Evolutionary conservation across 106 monocot genomes (phyloP).

Genomic region (Platanthera zijinensis): DNA sequence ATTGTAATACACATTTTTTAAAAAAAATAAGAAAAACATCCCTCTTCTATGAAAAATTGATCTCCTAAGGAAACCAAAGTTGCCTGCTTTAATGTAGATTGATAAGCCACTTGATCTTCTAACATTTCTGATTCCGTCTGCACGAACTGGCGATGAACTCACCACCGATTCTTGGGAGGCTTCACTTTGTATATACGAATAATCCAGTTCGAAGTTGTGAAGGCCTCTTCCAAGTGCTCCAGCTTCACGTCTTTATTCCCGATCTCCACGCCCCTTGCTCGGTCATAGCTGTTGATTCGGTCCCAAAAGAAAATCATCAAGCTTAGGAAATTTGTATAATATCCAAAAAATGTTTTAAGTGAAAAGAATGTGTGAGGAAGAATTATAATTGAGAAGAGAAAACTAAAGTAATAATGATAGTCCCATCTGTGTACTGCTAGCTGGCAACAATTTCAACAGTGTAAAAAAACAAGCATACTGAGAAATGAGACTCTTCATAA

Average conservation of each 20-base stretch:
- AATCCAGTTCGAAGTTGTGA: conserved; percentile 79
- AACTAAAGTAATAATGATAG: neutral
- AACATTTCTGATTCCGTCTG: neutral
- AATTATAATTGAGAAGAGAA: neutral
- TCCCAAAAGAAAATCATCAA: neutral
- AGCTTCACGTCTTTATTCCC: conserved; percentile 78
- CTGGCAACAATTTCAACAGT: neutral
- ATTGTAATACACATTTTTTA: neutral
- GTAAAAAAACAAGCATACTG: neutral
- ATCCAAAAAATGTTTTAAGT: neutral
- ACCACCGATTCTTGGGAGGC: conserved; percentile 73
- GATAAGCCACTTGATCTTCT: neutral
- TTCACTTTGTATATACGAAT: conserved; percentile 81
- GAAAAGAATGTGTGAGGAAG: neutral
- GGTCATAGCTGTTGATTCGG: conserved; percentile 46
- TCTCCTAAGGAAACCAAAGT: neutral
- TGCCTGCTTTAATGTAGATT: neutral
- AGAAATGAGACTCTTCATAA: neutral
- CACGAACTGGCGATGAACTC: conserved; percentile 2
- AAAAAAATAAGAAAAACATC: neutral
- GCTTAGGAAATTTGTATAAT: neutral
- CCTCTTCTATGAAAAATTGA: neutral
- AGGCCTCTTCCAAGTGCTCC: conserved; percentile 74
- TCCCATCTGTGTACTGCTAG: neutral
- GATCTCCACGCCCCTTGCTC: conserved; percentile 74